A percentile compares a stretch with the other conserved stretches of the same genome.
Evolutionary conservation across 129 eudicot genomes (phyloP).

Genomic region (Escallonia herrerae): DNA sequence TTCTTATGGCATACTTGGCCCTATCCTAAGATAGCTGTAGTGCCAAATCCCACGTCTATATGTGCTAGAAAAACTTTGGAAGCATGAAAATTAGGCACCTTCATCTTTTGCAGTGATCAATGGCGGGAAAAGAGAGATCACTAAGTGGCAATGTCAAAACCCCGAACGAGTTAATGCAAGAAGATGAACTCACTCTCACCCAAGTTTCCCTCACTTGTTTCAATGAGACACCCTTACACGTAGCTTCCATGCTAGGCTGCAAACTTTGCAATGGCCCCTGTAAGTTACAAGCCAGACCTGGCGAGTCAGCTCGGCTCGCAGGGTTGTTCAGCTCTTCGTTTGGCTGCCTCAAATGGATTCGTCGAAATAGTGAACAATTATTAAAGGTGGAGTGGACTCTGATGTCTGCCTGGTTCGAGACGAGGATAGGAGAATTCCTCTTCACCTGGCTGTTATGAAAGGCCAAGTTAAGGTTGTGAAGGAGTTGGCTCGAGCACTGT

Average conservation of each 20-base stretch:
- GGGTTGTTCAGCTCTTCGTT: constrained; percentile 20
- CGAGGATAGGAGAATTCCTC: constrained; percentile 1
- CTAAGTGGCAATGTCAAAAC: neutral
- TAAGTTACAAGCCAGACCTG: neutral
- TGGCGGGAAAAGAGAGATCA: neutral
- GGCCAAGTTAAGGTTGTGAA: constrained; percentile 12
- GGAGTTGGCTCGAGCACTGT: constrained; percentile 1
- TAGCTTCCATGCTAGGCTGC: neutral
- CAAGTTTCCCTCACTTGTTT: neutral
- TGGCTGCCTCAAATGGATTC: constrained; percentile 25
- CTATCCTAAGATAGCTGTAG: too few relatives aligned
- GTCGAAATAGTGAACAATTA: neutral
- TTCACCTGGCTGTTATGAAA: constrained; percentile 19
- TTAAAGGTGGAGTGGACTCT: neutral
- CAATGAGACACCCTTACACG: neutral
- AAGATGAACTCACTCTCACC: neutral
- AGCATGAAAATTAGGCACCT: too few relatives aligned
- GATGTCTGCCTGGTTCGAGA: constrained; percentile 10
- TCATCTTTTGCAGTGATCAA: too few relatives aligned
- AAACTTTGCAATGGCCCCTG: neutral
- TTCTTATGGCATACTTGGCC: too few relatives aligned
- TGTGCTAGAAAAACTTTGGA: too few relatives aligned
- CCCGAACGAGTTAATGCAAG: neutral
- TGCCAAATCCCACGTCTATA: too few relatives aligned
- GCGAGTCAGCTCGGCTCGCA: neutral